These are phyloP conservation scores for Solanum gracilifrons DNA, from an alignment of 257 asterid genomes.

Conservation along the genomic window DNA sequence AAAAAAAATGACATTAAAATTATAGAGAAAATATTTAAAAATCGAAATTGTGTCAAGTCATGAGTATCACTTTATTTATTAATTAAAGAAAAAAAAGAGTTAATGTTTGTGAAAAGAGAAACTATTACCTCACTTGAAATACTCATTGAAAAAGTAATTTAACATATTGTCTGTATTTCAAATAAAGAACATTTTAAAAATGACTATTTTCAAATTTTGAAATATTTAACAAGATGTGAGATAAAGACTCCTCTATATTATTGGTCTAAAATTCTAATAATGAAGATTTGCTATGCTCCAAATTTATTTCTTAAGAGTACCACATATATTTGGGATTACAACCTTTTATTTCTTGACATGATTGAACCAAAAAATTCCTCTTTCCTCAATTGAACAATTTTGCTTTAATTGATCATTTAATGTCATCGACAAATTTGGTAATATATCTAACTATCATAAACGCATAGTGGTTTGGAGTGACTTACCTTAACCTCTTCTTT, in stretches of 20 bases:
- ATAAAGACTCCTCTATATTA: not conserved
- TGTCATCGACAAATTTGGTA: not conserved
- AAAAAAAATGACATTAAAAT: no score
- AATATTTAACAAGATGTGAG: not conserved
- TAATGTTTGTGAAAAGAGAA: no score
- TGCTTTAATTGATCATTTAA: not conserved
- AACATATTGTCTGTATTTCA: no score
- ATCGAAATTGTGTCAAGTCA: no score
- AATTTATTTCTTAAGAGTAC: not conserved
- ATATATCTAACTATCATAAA: not conserved
- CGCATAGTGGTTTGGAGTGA: not conserved
- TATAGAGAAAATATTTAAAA: no score
- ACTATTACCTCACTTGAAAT: no score
- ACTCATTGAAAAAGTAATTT: no score
- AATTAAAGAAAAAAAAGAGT: no score
- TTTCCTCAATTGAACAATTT: not conserved
- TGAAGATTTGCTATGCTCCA: not conserved
- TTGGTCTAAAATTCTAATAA: not conserved
- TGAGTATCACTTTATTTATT: no score
- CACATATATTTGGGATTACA: not conserved
- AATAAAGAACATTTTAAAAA: no score
- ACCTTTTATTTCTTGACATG: not conserved
- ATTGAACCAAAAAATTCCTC: constrained; percentile 4
- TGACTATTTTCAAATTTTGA: no score
- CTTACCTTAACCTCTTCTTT: not conserved